These are phyloP conservation scores for Gymnopilus dilepis DNA, from an alignment of 768 basidiomycete genomes.

Conservation along the genomic window DNA sequence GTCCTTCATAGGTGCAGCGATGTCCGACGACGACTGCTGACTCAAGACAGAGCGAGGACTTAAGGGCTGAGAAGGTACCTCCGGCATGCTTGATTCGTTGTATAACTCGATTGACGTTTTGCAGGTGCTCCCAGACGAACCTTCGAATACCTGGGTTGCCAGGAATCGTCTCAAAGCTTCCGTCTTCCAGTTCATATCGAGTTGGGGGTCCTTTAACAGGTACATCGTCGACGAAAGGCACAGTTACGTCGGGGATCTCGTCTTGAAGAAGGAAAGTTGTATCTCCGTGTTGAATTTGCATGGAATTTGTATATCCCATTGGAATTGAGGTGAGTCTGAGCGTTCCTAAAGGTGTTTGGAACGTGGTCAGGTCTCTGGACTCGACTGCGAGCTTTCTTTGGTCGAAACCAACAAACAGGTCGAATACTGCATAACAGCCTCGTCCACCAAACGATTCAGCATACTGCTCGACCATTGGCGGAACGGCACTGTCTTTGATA, in stretches of 20 bases:
- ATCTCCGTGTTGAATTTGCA: constrained; percentile 40
- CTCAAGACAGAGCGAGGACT: constrained; percentile 22
- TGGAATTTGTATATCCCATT: constrained; percentile 39
- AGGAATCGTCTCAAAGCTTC: constrained; percentile 39
- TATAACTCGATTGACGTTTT: constrained; percentile 33
- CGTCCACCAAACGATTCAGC: constrained; percentile 40
- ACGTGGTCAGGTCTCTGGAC: constrained; percentile 36
- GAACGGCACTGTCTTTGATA: constrained; percentile 37
- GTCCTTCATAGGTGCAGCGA: constrained; percentile 39
- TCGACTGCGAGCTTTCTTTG: constrained; percentile 27
- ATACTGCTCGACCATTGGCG: constrained; percentile 35
- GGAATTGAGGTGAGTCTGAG: constrained; percentile 29
- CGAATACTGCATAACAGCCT: constrained; percentile 28
- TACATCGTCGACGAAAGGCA: constrained; percentile 19
- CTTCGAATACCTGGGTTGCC: constrained; percentile 39
- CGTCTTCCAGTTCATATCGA: constrained; percentile 29
- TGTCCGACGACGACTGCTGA: constrained; percentile 33
- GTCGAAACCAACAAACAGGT: constrained; percentile 39
- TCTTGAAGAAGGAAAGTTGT: constrained; percentile 35
- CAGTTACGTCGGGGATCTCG: constrained; percentile 30
- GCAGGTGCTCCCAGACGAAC: constrained; percentile 34
- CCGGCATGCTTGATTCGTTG: constrained; percentile 37
- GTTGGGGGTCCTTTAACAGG: constrained; percentile 25
- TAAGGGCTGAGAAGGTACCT: constrained; percentile 38
- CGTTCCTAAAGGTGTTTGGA: constrained; percentile 32